A percentile compares a stretch with the other conserved stretches of the same genome.
phyloP scores from a whole-genome alignment of 225 moss, liverwort and hornwort species.

The Sphagnum contortum region DNA sequence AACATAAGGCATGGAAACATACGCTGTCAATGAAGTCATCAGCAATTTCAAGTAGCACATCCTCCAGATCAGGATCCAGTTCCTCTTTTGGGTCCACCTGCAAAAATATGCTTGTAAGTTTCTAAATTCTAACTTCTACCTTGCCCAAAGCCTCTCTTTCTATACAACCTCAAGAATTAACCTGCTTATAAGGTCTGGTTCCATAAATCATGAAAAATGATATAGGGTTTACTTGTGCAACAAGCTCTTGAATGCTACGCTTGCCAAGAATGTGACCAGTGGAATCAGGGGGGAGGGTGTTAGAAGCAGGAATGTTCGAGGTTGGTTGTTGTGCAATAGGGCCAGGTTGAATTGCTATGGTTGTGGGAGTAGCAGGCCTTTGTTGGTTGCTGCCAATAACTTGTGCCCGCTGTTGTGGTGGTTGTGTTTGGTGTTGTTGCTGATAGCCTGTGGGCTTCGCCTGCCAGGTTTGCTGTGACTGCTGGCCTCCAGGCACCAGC shows the following conservation, averaged over 20 bases:
- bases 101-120: neutral
- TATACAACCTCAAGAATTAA: neutral
- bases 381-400: slow-evolving; percentile 28
- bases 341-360: slow-evolving; percentile 27
- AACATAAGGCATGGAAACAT: slow-evolving; percentile 1
- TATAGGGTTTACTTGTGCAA: slow-evolving; percentile 33
- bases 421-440: slow-evolving; percentile 19
- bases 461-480: slow-evolving; percentile 20
- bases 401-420: slow-evolving; percentile 21
- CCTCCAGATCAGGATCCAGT: slow-evolving; percentile 89
- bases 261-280: slow-evolving; percentile 82
- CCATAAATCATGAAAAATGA: neutral
- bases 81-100: slow-evolving; percentile 85
- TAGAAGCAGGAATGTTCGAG: slow-evolving; percentile 29
- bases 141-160: neutral
- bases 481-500: slow-evolving; percentile 22
- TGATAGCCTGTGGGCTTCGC: slow-evolving; percentile 33
- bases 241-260: slow-evolving; percentile 85
- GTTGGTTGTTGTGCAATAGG: slow-evolving; percentile 11
- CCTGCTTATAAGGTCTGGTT: neutral
- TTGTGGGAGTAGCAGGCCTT: slow-evolving; percentile 59
- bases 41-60: slow-evolving; percentile 81
- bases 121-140: neutral
- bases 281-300: slow-evolving; percentile 39
- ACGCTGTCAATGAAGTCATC: slow-evolving; percentile 92